These are phyloP conservation scores for Aureobasidium zeae DNA, from an alignment of 2,329 filamentous ascomycete species.

Conservation along the genomic window DNA sequence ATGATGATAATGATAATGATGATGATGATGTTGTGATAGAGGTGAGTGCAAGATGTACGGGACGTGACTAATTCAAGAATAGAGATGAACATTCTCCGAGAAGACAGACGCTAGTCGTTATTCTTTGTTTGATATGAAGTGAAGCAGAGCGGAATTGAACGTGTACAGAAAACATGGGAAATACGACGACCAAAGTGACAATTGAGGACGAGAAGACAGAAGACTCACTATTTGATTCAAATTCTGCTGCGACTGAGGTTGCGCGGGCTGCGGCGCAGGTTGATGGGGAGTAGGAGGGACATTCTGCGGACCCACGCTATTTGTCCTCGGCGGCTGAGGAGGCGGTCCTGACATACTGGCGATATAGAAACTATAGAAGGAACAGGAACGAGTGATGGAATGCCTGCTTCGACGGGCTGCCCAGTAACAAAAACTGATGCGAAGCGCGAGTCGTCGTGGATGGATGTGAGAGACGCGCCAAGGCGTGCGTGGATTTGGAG, in stretches of 20 bases:
- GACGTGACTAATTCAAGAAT: too few relatives aligned
- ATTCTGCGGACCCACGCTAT: constrained; percentile 28
- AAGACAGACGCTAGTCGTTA: too few relatives aligned
- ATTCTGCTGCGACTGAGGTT: constrained; percentile 70
- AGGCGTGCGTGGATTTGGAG: constrained; percentile 8
- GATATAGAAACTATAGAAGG: constrained; percentile 7
- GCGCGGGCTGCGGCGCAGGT: constrained; percentile 38
- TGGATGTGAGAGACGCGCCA: constrained; percentile 9
- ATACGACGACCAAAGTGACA: background rate
- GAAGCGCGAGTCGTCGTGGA: too few relatives aligned
- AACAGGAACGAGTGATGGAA: constrained; percentile 1
- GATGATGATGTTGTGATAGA: too few relatives aligned
- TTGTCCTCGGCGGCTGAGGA: constrained; percentile 28
- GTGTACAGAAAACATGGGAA: background rate
- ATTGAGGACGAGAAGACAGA: constrained; percentile 14
- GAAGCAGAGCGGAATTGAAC: background rate
- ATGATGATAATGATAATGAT: too few relatives aligned
- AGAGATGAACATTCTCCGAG: too few relatives aligned
- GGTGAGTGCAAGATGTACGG: too few relatives aligned
- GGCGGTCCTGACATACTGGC: constrained; percentile 30
- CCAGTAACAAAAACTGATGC: too few relatives aligned
- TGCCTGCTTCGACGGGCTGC: too few relatives aligned
- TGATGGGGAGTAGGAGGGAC: constrained; percentile 25
- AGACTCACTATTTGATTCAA: constrained; percentile 86
- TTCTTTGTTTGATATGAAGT: constrained; percentile 4